These are phyloP conservation scores for Claviceps pazoutovae DNA, from an alignment of 2,329 filamentous ascomycete species.

Conservation along the genomic window DNA sequence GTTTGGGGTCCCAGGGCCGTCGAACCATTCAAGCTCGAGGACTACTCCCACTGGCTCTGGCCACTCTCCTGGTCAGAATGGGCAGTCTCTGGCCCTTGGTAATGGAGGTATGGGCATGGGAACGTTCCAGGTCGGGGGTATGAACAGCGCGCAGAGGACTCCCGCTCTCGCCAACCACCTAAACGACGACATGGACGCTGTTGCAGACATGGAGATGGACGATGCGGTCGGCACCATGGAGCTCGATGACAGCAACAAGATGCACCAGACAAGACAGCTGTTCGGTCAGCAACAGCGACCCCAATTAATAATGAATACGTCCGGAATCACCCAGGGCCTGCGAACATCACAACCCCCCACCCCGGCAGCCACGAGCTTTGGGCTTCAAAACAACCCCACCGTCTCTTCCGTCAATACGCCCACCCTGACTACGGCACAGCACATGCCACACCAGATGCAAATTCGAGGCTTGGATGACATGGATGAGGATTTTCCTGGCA, in stretches of 20 bases:
- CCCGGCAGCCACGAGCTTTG: conserved; percentile 62
- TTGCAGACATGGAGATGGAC: conserved; percentile 96
- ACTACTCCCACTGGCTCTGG: conserved; percentile 18
- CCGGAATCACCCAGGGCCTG: conserved; percentile 62
- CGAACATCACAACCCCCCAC: conserved; percentile 78
- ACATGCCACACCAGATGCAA: conserved; percentile 47
- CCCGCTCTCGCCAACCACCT: conserved; percentile 27
- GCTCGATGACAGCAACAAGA: conserved; percentile 46
- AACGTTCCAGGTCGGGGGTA: conserved; percentile 15
- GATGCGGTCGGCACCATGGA: conserved; percentile 58
- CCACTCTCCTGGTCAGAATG: conserved; percentile 19
- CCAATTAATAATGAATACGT: conserved; percentile 68
- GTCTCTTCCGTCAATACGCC: conserved; percentile 96
- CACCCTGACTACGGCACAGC: conserved; percentile 69
- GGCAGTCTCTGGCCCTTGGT: conserved; percentile 19
- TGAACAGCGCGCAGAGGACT: conserved; percentile 24
- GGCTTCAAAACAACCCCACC: conserved; percentile 82
- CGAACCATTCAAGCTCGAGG: conserved; percentile 21
- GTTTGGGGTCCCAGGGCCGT: conserved; percentile 20
- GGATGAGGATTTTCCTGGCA: conserved; percentile 57
- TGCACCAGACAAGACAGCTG: conserved; percentile 56
- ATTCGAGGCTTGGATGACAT: conserved; percentile 44
- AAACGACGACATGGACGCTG: conserved; percentile 60
- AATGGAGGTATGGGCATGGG: conserved; percentile 26
- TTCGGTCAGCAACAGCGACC: conserved; percentile 52